Evolutionary conservation across 345 rosid species (phyloP).

Genomic region (Heritiera fomes): DNA sequence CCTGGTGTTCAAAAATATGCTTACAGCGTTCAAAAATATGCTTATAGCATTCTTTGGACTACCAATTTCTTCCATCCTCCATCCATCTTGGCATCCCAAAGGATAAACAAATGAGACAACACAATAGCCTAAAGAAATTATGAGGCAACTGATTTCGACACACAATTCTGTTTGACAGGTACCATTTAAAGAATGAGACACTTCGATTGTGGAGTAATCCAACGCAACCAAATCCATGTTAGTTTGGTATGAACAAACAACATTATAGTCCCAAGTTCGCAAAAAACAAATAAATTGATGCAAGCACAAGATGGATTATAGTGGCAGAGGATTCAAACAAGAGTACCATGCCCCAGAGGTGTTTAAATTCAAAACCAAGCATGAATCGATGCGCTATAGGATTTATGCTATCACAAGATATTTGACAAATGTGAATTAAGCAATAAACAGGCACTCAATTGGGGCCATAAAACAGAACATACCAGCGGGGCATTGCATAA

Average conservation of each 20-base stretch:
- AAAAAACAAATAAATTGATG: background rate
- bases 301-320: background rate
- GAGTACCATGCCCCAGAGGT: background rate
- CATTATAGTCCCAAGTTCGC: background rate
- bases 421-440: background rate
- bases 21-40: background rate
- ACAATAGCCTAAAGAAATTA: background rate
- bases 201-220: background rate
- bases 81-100: background rate
- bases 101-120: background rate
- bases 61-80: background rate
- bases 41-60: background rate
- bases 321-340: background rate
- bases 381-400: background rate
- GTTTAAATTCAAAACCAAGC: constrained; percentile 1
- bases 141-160: background rate
- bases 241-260: background rate
- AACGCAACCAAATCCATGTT: background rate
- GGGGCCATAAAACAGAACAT: too few relatives aligned
- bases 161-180: background rate
- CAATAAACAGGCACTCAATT: background rate
- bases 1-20: background rate
- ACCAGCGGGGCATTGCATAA: background rate
- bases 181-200: background rate
- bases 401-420: background rate